A percentile compares a stretch with the other conserved stretches of the same genome.
These are phyloP conservation scores for Lipomyces yarrowii DNA, from an alignment of 1,139 yeast species.

Conservation along the genomic window DNA sequence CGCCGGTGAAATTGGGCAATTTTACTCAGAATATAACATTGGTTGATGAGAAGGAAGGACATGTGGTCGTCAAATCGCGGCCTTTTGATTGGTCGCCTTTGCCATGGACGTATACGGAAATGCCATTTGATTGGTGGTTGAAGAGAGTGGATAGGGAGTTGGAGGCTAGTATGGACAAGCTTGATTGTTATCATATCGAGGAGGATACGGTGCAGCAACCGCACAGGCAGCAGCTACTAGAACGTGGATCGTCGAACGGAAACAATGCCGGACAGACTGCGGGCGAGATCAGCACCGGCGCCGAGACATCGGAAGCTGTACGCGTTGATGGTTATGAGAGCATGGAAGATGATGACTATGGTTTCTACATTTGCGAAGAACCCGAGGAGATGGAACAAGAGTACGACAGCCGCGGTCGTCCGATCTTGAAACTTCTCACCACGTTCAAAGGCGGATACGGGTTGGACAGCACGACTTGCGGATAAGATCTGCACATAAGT, in stretches of 20 bases:
- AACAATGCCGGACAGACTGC: too few species aligned
- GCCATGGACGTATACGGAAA: slow-evolving; percentile 18
- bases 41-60: neutral
- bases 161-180: neutral
- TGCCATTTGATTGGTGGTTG: slow-evolving; percentile 18
- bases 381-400: slow-evolving; percentile 25
- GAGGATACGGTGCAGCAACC: neutral
- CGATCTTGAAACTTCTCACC: slow-evolving; percentile 19
- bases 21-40: neutral
- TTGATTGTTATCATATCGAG: neutral
- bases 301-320: neutral
- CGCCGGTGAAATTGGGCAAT: slow-evolving; percentile 7
- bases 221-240: neutral
- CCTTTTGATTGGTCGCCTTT: slow-evolving; percentile 22
- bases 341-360: slow-evolving; percentile 12
- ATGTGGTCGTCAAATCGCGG: slow-evolving; percentile 5
- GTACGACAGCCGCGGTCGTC: slow-evolving; percentile 22
- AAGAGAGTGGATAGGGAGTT: slow-evolving; percentile 10
- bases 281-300: neutral
- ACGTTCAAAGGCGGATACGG: slow-evolving; percentile 18
- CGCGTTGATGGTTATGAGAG: neutral
- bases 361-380: slow-evolving; percentile 16
- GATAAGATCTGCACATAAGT: slow-evolving; percentile 3
- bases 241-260: too few species aligned
- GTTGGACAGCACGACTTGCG: neutral